These are phyloP conservation scores for Jasminum sambac DNA, from an alignment of 257 asterid species.

Conservation along the genomic window DNA sequence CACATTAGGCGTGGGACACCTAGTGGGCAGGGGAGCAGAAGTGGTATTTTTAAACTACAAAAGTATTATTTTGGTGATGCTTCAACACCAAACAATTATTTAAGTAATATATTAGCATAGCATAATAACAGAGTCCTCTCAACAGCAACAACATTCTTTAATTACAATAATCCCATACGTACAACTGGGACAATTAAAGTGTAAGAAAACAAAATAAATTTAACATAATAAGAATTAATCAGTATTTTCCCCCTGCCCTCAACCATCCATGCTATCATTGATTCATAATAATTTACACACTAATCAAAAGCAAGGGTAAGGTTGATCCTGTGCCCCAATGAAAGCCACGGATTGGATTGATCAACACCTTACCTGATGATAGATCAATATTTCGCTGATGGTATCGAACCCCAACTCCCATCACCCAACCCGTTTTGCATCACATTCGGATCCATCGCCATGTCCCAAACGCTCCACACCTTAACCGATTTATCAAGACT, in stretches of 20 bases:
- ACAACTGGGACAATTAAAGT: neutral
- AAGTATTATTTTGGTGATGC: neutral
- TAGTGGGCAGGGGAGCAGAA: too few relatives aligned
- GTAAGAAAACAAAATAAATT: neutral
- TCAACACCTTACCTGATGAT: neutral
- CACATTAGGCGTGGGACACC: too few relatives aligned
- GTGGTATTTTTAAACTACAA: neutral
- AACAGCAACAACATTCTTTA: neutral
- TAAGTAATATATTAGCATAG: neutral
- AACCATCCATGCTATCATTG: too few relatives aligned
- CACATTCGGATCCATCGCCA: constrained; percentile 35
- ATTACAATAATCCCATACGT: neutral
- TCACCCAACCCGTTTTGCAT: constrained; percentile 22
- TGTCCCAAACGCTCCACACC: constrained; percentile 63
- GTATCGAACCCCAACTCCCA: constrained; percentile 32
- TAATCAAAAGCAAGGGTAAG: neutral
- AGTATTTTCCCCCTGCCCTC: too few relatives aligned
- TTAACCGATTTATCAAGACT: constrained; percentile 63
- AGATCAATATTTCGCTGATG: constrained; percentile 35
- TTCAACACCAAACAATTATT: neutral
- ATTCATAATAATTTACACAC: constrained; percentile 2
- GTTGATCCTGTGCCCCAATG: neutral
- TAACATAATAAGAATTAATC: neutral
- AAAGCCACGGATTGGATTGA: neutral
- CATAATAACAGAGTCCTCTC: neutral